phyloP scores from a whole-genome alignment of 306 rosid genomes.

The Cicer pinnatifidum region DNA sequence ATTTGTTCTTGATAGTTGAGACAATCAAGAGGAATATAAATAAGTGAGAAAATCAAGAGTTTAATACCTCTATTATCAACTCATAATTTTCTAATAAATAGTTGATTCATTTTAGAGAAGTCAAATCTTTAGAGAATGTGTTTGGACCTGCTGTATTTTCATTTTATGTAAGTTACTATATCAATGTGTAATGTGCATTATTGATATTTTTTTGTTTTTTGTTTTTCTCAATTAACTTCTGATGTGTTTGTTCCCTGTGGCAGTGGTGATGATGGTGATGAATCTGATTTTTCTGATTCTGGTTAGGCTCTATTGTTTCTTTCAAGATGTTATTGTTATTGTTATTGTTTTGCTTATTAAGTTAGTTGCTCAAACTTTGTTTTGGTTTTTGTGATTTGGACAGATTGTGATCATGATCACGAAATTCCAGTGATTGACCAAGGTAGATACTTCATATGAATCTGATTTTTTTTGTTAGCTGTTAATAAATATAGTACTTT shows the following conservation, averaged over 20 bases:
- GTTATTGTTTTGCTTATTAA: background rate
- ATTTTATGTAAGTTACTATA: background rate
- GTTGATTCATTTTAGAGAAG: too few species aligned
- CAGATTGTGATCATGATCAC: conserved; percentile 47
- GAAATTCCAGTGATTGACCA: conserved; percentile 7
- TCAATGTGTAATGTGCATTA: background rate
- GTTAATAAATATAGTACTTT: background rate
- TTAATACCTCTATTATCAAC: too few species aligned
- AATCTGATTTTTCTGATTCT: background rate
- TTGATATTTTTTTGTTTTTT: background rate
- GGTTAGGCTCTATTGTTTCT: conserved; percentile 49
- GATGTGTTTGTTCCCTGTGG: conserved; percentile 46
- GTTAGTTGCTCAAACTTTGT: conserved; percentile 21
- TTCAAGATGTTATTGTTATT: background rate
- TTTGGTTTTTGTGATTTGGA: conserved; percentile 6
- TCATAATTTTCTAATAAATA: too few species aligned
- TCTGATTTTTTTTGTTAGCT: background rate
- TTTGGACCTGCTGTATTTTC: background rate
- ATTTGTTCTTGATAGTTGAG: too few species aligned
- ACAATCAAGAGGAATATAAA: too few species aligned
- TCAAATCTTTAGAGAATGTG: background rate
- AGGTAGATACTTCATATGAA: conserved; percentile 50
- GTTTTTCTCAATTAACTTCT: conserved; percentile 46
- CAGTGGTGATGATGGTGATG: conserved; percentile 7
- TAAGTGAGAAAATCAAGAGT: too few species aligned